Conservation (phyloP, 257 asterid species). For the Striga asiatica region DNA sequence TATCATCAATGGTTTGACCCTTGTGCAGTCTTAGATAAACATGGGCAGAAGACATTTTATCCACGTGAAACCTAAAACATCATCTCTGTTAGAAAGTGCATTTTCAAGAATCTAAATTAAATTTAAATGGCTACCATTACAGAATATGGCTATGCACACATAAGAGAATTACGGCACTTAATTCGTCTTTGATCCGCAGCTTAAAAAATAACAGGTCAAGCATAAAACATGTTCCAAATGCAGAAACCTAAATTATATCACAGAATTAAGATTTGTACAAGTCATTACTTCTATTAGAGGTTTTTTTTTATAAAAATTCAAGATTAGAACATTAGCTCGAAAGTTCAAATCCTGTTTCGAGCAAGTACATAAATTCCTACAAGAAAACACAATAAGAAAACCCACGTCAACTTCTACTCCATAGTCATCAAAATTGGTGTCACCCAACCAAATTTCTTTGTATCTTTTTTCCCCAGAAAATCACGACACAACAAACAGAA, state of each 20-base stretch:
- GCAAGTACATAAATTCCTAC: background rate
- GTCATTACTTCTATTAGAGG: too few species aligned
- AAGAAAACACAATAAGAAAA: background rate
- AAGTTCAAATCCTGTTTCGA: background rate
- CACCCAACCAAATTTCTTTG: too few species aligned
- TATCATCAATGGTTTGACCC: constrained; percentile 54
- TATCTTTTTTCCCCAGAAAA: background rate
- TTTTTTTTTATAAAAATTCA: too few species aligned
- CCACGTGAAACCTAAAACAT: constrained; percentile 58
- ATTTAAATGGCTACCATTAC: background rate
- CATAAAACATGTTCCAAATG: background rate
- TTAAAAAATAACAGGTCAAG: background rate
- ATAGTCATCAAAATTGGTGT: too few species aligned
- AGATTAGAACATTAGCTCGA: too few species aligned
- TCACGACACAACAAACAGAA: too few species aligned
- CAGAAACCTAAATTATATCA: background rate
- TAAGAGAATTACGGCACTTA: background rate
- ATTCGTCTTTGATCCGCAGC: background rate
- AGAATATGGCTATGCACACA: background rate
- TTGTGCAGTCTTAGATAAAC: constrained; percentile 63
- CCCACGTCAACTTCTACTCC: background rate
- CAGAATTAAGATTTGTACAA: background rate
- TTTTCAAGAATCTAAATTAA: background rate
- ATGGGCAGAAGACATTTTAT: constrained; percentile 78
- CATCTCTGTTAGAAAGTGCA: constrained; percentile 6